Percentiles rank a stretch among this genome's conserved stretches.
Conservation (phyloP, 768 basidiomycete species). For the Kwoniella dendrophila region DNA sequence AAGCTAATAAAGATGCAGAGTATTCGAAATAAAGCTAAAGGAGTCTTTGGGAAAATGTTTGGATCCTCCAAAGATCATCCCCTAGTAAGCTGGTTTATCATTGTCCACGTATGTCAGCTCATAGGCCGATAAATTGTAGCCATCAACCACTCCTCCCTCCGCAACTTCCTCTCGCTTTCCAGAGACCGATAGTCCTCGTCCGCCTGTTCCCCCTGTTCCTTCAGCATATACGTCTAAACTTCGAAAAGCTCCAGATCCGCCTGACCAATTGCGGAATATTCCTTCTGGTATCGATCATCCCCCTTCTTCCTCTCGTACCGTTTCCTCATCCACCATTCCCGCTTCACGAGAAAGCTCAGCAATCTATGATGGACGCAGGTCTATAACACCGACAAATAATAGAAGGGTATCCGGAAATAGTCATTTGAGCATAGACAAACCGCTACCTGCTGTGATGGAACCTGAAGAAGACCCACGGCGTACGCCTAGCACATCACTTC, state of each 20-base stretch:
- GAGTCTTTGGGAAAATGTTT: slow-evolving; percentile 52
- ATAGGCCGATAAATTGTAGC: background rate
- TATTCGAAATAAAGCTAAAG: slow-evolving; percentile 48
- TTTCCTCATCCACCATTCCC: slow-evolving; percentile 7
- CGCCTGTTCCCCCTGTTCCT: slow-evolving; percentile 34
- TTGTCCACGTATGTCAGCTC: background rate
- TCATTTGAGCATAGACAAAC: slow-evolving; percentile 20
- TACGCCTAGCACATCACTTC: background rate
- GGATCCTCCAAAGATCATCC: slow-evolving; percentile 23
- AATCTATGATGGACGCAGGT: slow-evolving; percentile 10
- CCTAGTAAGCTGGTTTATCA: background rate
- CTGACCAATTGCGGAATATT: background rate
- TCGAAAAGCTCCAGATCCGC: slow-evolving; percentile 13
- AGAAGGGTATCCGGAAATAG: slow-evolving; percentile 7
- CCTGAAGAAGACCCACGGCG: background rate
- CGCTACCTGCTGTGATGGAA: slow-evolving; percentile 20
- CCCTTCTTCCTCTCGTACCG: slow-evolving; percentile 7
- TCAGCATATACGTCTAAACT: slow-evolving; percentile 13
- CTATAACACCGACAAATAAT: slow-evolving; percentile 15
- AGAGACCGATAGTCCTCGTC: slow-evolving; percentile 1
- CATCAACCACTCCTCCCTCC: slow-evolving; percentile 15
- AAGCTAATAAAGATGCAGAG: slow-evolving; percentile 26
- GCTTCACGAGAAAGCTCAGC: slow-evolving; percentile 4
- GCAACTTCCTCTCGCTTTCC: slow-evolving; percentile 13
- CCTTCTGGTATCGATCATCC: background rate